Evolutionary conservation across 805 yeast species (phyloP).

Genomic region (Scheffersomyces spartinae): DNA sequence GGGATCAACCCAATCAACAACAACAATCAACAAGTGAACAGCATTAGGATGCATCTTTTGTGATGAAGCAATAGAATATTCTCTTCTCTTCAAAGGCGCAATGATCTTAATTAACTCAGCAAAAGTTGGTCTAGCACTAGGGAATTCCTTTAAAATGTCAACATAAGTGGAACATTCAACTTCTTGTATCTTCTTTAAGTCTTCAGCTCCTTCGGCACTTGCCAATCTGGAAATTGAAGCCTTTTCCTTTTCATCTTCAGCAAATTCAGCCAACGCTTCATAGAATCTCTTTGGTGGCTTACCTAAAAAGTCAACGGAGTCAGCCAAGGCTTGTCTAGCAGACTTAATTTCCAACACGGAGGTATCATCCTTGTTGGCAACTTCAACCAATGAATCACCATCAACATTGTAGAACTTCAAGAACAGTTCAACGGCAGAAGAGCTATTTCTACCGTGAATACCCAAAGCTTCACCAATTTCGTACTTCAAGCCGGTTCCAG

Average conservation of each 20-base stretch:
- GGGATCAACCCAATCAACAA: conserved; percentile 89
- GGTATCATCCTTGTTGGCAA: conserved; percentile 57
- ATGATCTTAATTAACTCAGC: conserved; percentile 60
- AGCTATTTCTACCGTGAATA: conserved; percentile 79
- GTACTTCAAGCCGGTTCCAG: conserved; percentile 84
- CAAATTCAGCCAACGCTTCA: conserved; percentile 66
- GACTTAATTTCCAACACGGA: conserved; percentile 61
- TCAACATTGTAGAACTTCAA: conserved; percentile 60
- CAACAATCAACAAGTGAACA: conserved; percentile 84
- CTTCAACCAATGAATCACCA: conserved; percentile 55
- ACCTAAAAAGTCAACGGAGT: conserved; percentile 81
- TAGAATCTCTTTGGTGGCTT: conserved; percentile 93
- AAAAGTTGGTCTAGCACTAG: conserved; percentile 69
- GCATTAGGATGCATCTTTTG: conserved; percentile 87
- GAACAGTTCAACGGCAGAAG: conserved; percentile 54
- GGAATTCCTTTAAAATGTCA: conserved; percentile 70
- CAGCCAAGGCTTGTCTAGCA: conserved; percentile 67
- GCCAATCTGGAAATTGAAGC: conserved; percentile 50
- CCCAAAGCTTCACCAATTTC: conserved; percentile 97
- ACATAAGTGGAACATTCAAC: conserved; percentile 71
- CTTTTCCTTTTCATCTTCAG: conserved; percentile 59
- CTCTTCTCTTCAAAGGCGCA: conserved; percentile 90
- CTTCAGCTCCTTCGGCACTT: conserved; percentile 72
- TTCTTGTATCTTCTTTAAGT: conserved; percentile 75
- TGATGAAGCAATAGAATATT: conserved; percentile 94